Percentiles rank a stretch among this genome's conserved stretches.
Evolutionary conservation across 1,284 basidiomycete species (phyloP).

Genomic region (Ceratobasidium sp.): DNA sequence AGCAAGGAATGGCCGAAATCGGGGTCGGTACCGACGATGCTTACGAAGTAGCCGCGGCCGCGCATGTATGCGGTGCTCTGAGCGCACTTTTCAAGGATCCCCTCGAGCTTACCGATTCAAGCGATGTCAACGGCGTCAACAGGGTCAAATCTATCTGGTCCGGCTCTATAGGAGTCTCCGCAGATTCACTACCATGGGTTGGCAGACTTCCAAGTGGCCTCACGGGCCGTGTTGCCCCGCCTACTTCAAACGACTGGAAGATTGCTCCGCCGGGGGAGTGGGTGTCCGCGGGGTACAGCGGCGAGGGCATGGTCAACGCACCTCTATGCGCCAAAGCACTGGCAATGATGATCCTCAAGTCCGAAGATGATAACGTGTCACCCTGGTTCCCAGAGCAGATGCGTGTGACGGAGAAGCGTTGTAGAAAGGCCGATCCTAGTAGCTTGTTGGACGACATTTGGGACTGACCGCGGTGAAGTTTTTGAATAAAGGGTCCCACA

Average conservation of each 20-base stretch:
- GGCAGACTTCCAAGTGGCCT: conserved; percentile 56
- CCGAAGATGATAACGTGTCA: conserved; percentile 20
- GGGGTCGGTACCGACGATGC: conserved; percentile 56
- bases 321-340: conserved; percentile 33
- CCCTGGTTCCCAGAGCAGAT: conserved; percentile 32
- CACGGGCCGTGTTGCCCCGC: conserved; percentile 49
- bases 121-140: conserved; percentile 35
- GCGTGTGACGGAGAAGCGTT: conserved; percentile 29
- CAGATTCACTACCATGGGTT: conserved; percentile 63
- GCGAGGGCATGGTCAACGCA: conserved; percentile 35
- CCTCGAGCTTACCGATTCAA: conserved; percentile 47
- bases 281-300: conserved; percentile 28
- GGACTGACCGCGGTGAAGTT: conserved; percentile 7
- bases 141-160: conserved; percentile 61
- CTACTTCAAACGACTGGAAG: conserved; percentile 31
- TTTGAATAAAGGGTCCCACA: too few species aligned
- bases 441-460: conserved; percentile 6
- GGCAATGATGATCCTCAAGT: conserved; percentile 34
- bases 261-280: conserved; percentile 29
- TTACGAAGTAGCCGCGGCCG: conserved; percentile 53
- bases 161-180: conserved; percentile 63
- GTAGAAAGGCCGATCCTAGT: conserved; percentile 32
- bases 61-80: conserved; percentile 58
- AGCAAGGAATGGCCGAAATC: conserved; percentile 51
- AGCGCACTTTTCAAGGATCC: conserved; percentile 57